Evolutionary conservation across 2,329 filamentous ascomycete genomes (phyloP).

Genomic region (Bertia moriformis): DNA sequence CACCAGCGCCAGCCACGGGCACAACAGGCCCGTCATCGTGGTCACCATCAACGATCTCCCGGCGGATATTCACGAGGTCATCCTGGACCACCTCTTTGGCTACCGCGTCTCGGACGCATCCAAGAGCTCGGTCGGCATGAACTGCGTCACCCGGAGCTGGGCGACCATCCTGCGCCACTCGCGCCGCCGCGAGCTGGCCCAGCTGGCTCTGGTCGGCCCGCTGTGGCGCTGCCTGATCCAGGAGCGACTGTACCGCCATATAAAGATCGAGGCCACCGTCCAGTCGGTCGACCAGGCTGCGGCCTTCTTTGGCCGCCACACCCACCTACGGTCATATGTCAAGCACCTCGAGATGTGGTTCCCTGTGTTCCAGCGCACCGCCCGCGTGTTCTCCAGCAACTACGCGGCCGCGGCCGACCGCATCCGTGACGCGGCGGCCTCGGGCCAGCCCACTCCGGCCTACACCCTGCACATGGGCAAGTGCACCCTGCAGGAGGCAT

Average conservation of each 20-base stretch:
- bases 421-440: slow-evolving; percentile 34
- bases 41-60: slow-evolving; percentile 39
- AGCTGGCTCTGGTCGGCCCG: slow-evolving; percentile 45
- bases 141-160: slow-evolving; percentile 41
- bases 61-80: slow-evolving; percentile 57
- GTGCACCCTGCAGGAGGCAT: slow-evolving; percentile 56
- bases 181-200: slow-evolving; percentile 50
- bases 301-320: slow-evolving; percentile 40
- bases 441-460: slow-evolving; percentile 36
- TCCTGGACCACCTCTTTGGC: slow-evolving; percentile 59
- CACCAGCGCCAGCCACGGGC: slow-evolving; percentile 5
- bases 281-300: slow-evolving; percentile 45
- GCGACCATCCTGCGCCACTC: slow-evolving; percentile 52
- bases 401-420: slow-evolving; percentile 9
- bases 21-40: slow-evolving; percentile 10
- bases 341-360: slow-evolving; percentile 68
- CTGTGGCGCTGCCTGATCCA: slow-evolving; percentile 58
- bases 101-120: slow-evolving; percentile 48
- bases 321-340: slow-evolving; percentile 47
- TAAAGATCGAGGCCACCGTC: slow-evolving; percentile 60
- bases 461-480: slow-evolving; percentile 50
- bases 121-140: slow-evolving; percentile 36
- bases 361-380: slow-evolving; percentile 52
- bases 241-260: slow-evolving; percentile 58
- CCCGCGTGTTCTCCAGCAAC: slow-evolving; percentile 24